phyloP scores from a whole-genome alignment of 2,329 filamentous ascomycete genomes.

The Hypomyces perniciosus region DNA sequence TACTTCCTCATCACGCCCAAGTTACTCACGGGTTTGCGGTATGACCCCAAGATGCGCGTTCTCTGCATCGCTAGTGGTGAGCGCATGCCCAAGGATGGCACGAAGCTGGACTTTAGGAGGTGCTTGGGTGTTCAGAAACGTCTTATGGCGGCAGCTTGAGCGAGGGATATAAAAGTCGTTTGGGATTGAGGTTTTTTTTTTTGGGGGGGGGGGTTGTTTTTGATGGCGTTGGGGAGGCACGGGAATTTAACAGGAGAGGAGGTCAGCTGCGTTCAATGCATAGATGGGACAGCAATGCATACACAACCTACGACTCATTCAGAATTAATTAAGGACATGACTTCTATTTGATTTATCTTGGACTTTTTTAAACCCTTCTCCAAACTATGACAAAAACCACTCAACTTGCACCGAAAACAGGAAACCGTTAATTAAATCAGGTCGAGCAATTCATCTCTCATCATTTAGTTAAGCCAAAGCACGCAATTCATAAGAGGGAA shows the following conservation, averaged over 20 bases:
- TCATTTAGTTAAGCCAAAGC: slow-evolving; percentile 13
- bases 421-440: not conserved
- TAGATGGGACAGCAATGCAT: no score
- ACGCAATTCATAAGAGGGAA: slow-evolving; percentile 1
- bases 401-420: not conserved
- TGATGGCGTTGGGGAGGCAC: not conserved
- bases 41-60: slow-evolving; percentile 86
- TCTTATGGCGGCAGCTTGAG: slow-evolving; percentile 26
- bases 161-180: not conserved
- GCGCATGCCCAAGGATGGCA: slow-evolving; percentile 52
- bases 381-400: not conserved
- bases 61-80: slow-evolving; percentile 92
- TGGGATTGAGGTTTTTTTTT: not conserved
- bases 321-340: no score
- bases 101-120: slow-evolving; percentile 43
- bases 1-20: slow-evolving; percentile 99
- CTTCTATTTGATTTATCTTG: not conserved
- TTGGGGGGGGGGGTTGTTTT: not conserved
- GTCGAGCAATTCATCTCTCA: slow-evolving; percentile 12
- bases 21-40: slow-evolving; percentile 75
- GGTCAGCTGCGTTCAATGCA: no score
- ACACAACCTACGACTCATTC: no score
- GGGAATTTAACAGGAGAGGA: no score
- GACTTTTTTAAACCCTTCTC: not conserved
- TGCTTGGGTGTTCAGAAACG: slow-evolving; percentile 39